Conservation (phyloP, 1,139 yeast species). For the Saccharomyces pastorianus region DNA sequence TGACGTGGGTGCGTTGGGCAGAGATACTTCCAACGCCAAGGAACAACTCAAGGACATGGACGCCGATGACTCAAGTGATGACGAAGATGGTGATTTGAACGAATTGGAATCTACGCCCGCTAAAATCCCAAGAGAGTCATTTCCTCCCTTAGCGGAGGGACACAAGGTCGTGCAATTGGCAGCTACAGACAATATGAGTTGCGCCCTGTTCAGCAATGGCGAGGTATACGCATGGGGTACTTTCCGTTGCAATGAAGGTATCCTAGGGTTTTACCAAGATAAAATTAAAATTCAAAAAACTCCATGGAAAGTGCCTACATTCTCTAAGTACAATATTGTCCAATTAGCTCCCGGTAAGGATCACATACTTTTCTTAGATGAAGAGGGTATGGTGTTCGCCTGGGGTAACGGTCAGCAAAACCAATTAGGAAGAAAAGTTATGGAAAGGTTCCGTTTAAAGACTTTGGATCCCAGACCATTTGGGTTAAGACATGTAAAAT, state of each 20-base stretch:
- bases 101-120: conserved; percentile 85
- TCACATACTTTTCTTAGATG: conserved; percentile 76
- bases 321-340: conserved; percentile 55
- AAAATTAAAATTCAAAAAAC: conserved; percentile 53
- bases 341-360: conserved; percentile 91
- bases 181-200: conserved; percentile 91
- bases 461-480: conserved; percentile 63
- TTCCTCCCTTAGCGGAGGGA: conserved; percentile 44
- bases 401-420: conserved; percentile 97
- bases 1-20: conserved; percentile 87
- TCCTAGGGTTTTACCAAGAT: conserved; percentile 65
- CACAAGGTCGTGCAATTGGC: conserved; percentile 64
- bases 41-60: conserved; percentile 59
- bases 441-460: conserved; percentile 66
- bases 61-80: conserved; percentile 47
- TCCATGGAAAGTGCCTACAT: conserved; percentile 52
- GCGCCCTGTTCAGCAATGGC: conserved; percentile 70
- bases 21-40: conserved; percentile 59
- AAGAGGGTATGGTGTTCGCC: conserved; percentile 79
- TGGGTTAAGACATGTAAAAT: conserved; percentile 67
- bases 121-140: conserved; percentile 46
- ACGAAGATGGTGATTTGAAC: conserved; percentile 74
- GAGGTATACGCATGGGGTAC: conserved; percentile 98
- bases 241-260: conserved; percentile 87
- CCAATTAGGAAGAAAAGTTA: conserved; percentile 78